phyloP scores from a whole-genome alignment of 345 rosid species.

The Excoecaria agallocha region DNA sequence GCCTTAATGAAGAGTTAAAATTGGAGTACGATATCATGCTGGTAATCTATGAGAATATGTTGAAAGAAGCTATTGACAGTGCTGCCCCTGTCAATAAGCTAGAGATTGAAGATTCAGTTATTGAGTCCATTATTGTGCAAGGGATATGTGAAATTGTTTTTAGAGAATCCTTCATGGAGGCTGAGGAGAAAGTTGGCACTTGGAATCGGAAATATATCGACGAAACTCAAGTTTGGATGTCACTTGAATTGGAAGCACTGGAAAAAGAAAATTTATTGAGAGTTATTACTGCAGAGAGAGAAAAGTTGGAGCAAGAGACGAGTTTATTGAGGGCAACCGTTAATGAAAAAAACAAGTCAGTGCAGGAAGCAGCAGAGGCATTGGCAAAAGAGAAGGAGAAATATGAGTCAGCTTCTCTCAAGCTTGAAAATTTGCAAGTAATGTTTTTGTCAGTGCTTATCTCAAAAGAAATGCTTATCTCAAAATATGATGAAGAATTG shows the following conservation, averaged over 20 bases:
- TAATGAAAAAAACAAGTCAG: constrained; percentile 49
- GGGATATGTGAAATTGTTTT: constrained; percentile 40
- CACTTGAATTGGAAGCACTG: constrained; percentile 32
- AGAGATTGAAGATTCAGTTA: constrained; percentile 45
- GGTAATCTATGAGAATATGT: constrained; percentile 38
- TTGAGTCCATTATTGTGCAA: constrained; percentile 45
- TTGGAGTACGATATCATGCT: constrained; percentile 30
- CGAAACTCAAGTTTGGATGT: constrained; percentile 35
- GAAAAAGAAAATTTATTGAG: constrained; percentile 46
- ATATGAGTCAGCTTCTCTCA: constrained; percentile 34
- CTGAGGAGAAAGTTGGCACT: constrained; percentile 41
- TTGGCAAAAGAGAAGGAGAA: constrained; percentile 48
- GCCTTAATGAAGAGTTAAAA: constrained; percentile 34
- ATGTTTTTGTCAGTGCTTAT: no score
- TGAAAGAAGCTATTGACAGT: constrained; percentile 39
- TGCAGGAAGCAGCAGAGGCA: constrained; percentile 35
- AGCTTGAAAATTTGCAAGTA: constrained; percentile 40
- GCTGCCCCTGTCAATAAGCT: constrained; percentile 25
- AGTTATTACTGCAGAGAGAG: constrained; percentile 45
- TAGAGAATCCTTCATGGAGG: constrained; percentile 61
- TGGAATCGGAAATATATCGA: constrained; percentile 34
- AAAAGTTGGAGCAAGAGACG: constrained; percentile 43
- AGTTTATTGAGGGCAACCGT: constrained; percentile 26
- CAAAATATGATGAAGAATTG: constrained; percentile 33
- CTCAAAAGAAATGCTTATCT: constrained; percentile 38